Percentiles rank a stretch among this genome's conserved stretches.
phyloP scores from a whole-genome alignment of 257 asterid genomes.

The Ajuga chamaepitys region DNA sequence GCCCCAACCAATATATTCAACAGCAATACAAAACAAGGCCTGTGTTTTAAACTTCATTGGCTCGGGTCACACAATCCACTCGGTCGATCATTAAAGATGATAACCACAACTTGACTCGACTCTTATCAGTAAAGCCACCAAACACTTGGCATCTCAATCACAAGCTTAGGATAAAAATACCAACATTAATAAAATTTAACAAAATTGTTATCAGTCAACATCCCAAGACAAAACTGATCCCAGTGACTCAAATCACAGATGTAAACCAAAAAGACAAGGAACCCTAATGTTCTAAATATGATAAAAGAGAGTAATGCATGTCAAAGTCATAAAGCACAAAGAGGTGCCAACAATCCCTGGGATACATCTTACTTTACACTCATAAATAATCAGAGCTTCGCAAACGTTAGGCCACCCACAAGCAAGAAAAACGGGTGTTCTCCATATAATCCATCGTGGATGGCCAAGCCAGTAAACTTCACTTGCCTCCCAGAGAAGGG shows the following conservation, averaged over 20 bases:
- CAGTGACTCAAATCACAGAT: conserved; percentile 13
- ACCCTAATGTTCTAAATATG: conserved; percentile 5
- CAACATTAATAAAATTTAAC: background rate
- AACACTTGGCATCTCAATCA: too few species aligned
- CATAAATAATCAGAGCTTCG: conserved; percentile 2
- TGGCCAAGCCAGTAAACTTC: background rate
- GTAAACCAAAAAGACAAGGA: too few species aligned
- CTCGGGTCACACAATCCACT: too few species aligned
- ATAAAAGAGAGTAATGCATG: conserved; percentile 19
- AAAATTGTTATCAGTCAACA: conserved; percentile 5
- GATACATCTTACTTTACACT: conserved; percentile 29
- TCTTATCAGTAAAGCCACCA: too few species aligned
- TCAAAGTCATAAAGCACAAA: conserved; percentile 16
- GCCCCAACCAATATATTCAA: too few species aligned
- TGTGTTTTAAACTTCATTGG: too few species aligned
- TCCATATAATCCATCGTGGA: background rate
- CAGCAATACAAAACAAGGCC: too few species aligned
- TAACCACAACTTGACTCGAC: too few species aligned
- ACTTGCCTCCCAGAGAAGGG: conserved; percentile 34
- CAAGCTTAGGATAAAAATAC: background rate
- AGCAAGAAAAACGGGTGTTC: background rate
- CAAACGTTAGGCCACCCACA: too few species aligned
- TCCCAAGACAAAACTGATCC: conserved; percentile 32
- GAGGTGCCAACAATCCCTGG: conserved; percentile 4
- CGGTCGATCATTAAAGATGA: too few species aligned